Evolutionary conservation across 2,329 filamentous ascomycete species (phyloP), one percentile per base, ranked within the genome.

Genomic region (Penicillium hordei): DNA sequence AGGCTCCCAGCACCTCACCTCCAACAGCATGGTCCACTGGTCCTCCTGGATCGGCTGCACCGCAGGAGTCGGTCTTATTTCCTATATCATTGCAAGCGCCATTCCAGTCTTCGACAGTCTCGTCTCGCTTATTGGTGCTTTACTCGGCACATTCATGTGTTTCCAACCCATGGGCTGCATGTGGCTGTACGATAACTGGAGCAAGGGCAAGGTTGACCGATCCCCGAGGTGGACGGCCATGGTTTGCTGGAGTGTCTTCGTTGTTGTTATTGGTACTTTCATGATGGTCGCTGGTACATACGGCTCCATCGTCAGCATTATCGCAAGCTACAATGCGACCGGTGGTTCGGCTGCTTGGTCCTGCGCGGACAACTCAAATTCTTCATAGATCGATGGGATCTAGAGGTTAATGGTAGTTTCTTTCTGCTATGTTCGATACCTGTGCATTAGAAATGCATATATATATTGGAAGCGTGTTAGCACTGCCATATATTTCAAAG

Each of bases 281-380:
- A 60, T 80, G 19, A 80, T 75, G 69, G 59, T 81, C 44, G 75
- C 69, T 4, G 79, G 78, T 0, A 79, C 77, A 0, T 81, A 80
- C 45, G 78, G 76, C 0, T 76, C 77, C 0, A 64, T 81, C 2
- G 69, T 78, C 8, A 71, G 65, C 1, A 77, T 79, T 44, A 73
- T 77, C 5, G 67, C 75, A 5, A 68, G 68, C 1, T 78, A 80
- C 50, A 66, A 67, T 21, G 59, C 59, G 5, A 67, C 67, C 3
- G 75, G 74, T 1, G 76, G 75, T 0, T 73, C 75, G 0, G 61
- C 65, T 6, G 75, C 76, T 0, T 79, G 75, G 71, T 76, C 76
- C 4, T 80, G 77, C 46, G 74, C 75, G 0, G 77, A 80, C 52
- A 79, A 80, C 65, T 76, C 76, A 10, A 52, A 52, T 52, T 52